Evolutionary conservation across 2,329 filamentous ascomycete species (phyloP), one percentile per base, ranked within the genome.

Genomic region (Dactylellina leptospora): DNA sequence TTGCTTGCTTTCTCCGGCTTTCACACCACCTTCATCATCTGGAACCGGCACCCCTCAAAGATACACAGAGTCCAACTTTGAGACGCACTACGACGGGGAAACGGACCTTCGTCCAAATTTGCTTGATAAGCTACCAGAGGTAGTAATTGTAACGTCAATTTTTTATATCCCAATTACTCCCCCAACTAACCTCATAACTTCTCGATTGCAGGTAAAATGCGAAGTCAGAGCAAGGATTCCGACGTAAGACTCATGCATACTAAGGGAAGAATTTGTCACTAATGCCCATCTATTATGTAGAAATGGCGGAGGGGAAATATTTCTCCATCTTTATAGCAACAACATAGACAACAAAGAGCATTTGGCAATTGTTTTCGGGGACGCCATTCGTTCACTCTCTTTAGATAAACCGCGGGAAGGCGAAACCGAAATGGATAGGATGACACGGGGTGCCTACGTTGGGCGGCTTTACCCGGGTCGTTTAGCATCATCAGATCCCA

Each of bases 291-390:
- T 18, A 20, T 13, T 59, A 4, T 13, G 22, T 25, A 71, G 66
- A 25, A 71, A 71, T 38, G 53, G 33, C 0, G 93, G 93, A 2
- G 90, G 92, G 9, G 93, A 99, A 80, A 97, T 99, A 92, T 99
- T 96, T 80, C 81, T 99, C 55, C 93, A 99, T 78, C 83, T 97
- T 0, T 99, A 99, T 81, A 88, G 88, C 74, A 99, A 99, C 81
- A 90, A 90, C 76, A 87, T 91, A 4, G 95, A 99, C 80, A 91
- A 89, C 75, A 99, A 99, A 81, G 95, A 99, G 78, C 95, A 99
- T 79, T 82, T 99, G 55, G 95, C 95, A 16, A 97, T 99, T 78
- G 95, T 99, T 0, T 99, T 99, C 80, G 95, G 95, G 1, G 88
- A 89, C 69, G 84, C 88, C 50, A 97, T 97, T 75, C 86, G 95